Base-by-base conservation (phyloP, 1,284 basidiomycete genomes). In the Ustilago cynodontis region DNA sequence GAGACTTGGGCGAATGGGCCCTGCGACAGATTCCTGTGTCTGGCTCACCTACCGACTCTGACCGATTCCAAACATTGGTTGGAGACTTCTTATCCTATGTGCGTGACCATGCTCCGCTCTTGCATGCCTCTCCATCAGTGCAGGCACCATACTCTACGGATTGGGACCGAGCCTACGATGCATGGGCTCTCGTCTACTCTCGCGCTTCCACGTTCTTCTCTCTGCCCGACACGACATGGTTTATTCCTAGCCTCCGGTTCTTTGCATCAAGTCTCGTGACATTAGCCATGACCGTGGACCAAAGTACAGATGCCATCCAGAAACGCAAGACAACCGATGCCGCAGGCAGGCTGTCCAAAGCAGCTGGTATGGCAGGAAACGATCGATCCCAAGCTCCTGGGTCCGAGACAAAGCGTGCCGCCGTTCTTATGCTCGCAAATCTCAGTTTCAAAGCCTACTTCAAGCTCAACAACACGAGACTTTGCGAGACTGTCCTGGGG, bases 401-500 rank as follows among this genome's bases (percentile, higher is more conserved):
- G 14, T 52, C 62, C 14, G 73, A 82, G 18, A 85, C 84, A 8
- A 85, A 84, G 53, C 77, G 84, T 14, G 69, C 73, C 6, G 82
- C 82, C 14, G 83, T 80, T 2, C 71, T 86, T 28, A 80, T 79
- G 74, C 74, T 85, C 13, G 83, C 82, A 43, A 85, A 85, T 43
- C 69, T 77, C 33, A 84, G 83, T 57, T 85, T 86, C 71, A 78
- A 81, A 26, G 82, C 82, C 11, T 86, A 86, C 71, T 85, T 86
- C 63, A 78, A 79, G 59, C 77, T 85, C 66, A 85, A 86, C 61
- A 88, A 88, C 59, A 84, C 87, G 33, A 82, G 87, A 2, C 71
- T 88, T 1, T 87, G 87, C 72, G 87, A 87, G 63, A 88, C 87
- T 0, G 86, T 88, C n/a, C 66, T 88, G 16, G 86, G 85, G 26